Conservation (phyloP, 495 filamentous ascomycete genomes). For the Podospora tetraspora region DNA sequence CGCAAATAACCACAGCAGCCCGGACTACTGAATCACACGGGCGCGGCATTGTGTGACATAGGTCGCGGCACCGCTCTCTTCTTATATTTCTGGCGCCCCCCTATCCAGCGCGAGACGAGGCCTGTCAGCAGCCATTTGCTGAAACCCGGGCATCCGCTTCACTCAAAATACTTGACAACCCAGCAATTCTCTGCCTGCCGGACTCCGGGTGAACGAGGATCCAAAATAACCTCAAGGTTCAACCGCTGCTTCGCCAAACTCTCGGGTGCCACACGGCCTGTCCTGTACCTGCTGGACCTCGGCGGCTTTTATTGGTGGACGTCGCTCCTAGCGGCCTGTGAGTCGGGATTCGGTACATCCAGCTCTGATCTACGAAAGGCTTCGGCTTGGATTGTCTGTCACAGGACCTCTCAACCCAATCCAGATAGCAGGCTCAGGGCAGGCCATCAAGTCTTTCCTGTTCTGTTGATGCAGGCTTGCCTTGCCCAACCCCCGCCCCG, state of each 20-base stretch:
- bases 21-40: not conserved
- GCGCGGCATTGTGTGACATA: slow-evolving; percentile 15
- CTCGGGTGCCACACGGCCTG: not conserved
- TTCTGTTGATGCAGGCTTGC: not conserved
- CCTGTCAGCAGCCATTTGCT: not conserved
- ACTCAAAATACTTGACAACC: not conserved
- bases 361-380: not conserved
- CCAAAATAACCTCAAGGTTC: not conserved
- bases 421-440: not conserved
- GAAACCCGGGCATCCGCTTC: slow-evolving; percentile 1
- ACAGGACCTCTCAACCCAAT: not conserved
- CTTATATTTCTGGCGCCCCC: slow-evolving; percentile 7
- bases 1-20: slow-evolving; percentile 18
- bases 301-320: not conserved
- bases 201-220: not conserved
- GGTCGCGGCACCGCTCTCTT: slow-evolving; percentile 1
- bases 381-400: not conserved
- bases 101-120: slow-evolving; percentile 1
- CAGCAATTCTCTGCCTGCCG: not conserved
- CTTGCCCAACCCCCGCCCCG: not conserved
- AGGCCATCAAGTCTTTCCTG: not conserved
- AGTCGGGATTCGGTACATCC: not conserved
- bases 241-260: not conserved
- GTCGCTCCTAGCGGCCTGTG: not conserved
- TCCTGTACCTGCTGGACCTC: not conserved